Base-by-base conservation (phyloP, 345 rosid species). In the Xanthoceras sorbifolium region DNA sequence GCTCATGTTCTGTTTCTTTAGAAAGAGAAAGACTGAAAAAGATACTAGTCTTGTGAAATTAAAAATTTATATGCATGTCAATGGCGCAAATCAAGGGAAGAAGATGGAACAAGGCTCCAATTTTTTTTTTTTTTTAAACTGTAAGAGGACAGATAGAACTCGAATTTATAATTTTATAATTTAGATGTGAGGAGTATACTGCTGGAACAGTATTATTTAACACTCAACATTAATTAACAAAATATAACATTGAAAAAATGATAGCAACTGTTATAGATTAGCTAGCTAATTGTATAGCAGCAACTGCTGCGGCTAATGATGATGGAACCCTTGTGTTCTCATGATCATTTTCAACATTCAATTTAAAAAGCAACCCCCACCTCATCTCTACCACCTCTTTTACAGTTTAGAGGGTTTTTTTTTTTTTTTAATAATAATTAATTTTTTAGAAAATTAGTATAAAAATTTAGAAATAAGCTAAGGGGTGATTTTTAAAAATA, bases 11-110 rank as follows among this genome's bases (percentile, higher is more conserved):
- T 32, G 36, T 32, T 2, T 28, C 4, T 55, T 12, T 15, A 23
- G n/a, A 71, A 44, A 60, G 29, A 32, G 42, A 64, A 67, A 20
- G 62, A 57, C 28, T 57, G 26, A 40, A 38, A 71, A 23, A 42
- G 67, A 68, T 36, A n/a, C n/a, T n/a, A n/a, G n/a, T n/a, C n/a
- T 44, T 0, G 66, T 54, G 10, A 54, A 32, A 68, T 64, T 61
- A 52, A 42, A 42, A 42, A 10, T 50, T n/a, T 0, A 18, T 55
- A 57, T 59, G 76, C 62, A 31, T 71, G 71, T 84, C 79, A 61
- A 31, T 52, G 87, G 83, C 89, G 89, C 82, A 78, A 84, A 78
- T 86, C 78, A 84, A 76, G 89, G 89, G 66, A 57, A 3, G 25
- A 48, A 22, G 23, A 22, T 31, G n/a, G 60, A n/a, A n/a, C n/a